Percentiles rank a stretch among this genome's conserved stretches.
phyloP scores from a whole-genome alignment of 2,329 filamentous ascomycete genomes.

The Aureobasidium sp. region DNA sequence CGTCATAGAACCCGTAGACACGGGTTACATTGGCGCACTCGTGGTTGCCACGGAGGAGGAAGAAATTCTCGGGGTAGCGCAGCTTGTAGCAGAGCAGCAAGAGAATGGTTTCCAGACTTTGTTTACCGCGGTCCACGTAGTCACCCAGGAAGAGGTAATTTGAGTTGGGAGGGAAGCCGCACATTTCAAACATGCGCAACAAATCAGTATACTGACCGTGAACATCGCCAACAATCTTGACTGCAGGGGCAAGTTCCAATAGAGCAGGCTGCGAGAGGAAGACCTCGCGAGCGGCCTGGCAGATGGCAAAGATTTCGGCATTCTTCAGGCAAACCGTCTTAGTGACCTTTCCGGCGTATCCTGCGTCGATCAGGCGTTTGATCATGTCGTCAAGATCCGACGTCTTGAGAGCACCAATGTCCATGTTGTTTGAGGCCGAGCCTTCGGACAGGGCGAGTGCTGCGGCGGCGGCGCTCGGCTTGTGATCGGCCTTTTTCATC shows the following conservation, averaged over 20 bases:
- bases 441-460: constrained; percentile 22
- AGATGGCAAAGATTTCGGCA: constrained; percentile 92
- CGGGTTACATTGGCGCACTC: constrained; percentile 94
- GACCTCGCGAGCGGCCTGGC: constrained; percentile 77
- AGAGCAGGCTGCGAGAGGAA: constrained; percentile 88
- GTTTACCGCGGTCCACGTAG: constrained; percentile 94
- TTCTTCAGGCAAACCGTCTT: constrained; percentile 98
- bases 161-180: constrained; percentile 82
- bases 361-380: constrained; percentile 84
- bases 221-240: constrained; percentile 96
- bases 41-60: constrained; percentile 87
- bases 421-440: constrained; percentile 49
- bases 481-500: constrained; percentile 64
- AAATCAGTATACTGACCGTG: constrained; percentile 95
- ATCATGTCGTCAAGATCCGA: constrained; percentile 98
- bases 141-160: constrained; percentile 95
- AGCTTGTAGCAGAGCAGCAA: constrained; percentile 93
- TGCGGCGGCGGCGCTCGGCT: constrained; percentile 25
- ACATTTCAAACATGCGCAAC: constrained; percentile 98
- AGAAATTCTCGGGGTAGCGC: constrained; percentile 96
- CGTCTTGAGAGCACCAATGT: constrained; percentile 84
- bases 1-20: constrained; percentile 96
- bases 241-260: constrained; percentile 83
- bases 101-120: constrained; percentile 89
- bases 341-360: constrained; percentile 92